A percentile compares a stretch with the other conserved stretches of the same genome.
These are phyloP conservation scores for Pseudozyma sp. DNA, from an alignment of 1,284 basidiomycete species.

Conservation along the genomic window DNA sequence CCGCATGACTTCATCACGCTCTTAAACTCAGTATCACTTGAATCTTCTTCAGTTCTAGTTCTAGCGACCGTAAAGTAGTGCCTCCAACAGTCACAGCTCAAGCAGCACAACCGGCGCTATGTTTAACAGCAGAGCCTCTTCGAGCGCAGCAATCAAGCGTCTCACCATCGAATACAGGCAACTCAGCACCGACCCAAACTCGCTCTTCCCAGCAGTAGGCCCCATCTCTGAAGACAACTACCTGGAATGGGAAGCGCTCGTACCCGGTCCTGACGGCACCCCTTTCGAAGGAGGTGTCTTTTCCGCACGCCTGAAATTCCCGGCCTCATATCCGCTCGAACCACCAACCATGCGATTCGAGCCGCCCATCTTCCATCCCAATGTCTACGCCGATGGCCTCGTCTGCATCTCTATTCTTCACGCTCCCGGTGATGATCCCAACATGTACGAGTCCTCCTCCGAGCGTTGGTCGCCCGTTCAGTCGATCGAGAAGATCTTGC, in stretches of 20 bases:
- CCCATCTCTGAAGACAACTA: constrained; percentile 94
- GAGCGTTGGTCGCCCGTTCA: constrained; percentile 99
- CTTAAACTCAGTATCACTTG: no score
- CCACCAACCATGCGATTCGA: constrained; percentile 86
- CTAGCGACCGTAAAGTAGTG: no score
- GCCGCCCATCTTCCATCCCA: constrained; percentile 95
- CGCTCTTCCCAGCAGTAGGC: constrained; percentile 72
- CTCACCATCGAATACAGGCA: constrained; percentile 69
- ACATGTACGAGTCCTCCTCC: constrained; percentile 83
- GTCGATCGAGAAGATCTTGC: constrained; percentile 89
- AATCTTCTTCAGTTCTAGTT: no score
- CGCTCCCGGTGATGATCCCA: constrained; percentile 88
- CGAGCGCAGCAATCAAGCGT: constrained; percentile 65
- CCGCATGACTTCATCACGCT: no score
- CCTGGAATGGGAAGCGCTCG: constrained; percentile 97
- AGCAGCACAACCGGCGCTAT: constrained; percentile 7
- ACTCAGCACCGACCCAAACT: constrained; percentile 64
- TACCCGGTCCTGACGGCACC: constrained; percentile 95
- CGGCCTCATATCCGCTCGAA: constrained; percentile 67
- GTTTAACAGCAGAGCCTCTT: constrained; percentile 52
- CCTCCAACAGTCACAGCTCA: no score
- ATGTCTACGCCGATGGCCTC: constrained; percentile 92
- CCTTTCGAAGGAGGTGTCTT: constrained; percentile 99
- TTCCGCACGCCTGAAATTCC: constrained; percentile 87
- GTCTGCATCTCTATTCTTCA: constrained; percentile 99